Evolutionary conservation across 2,329 filamentous ascomycete genomes (phyloP).

Genomic region (Botryotinia globosa): DNA sequence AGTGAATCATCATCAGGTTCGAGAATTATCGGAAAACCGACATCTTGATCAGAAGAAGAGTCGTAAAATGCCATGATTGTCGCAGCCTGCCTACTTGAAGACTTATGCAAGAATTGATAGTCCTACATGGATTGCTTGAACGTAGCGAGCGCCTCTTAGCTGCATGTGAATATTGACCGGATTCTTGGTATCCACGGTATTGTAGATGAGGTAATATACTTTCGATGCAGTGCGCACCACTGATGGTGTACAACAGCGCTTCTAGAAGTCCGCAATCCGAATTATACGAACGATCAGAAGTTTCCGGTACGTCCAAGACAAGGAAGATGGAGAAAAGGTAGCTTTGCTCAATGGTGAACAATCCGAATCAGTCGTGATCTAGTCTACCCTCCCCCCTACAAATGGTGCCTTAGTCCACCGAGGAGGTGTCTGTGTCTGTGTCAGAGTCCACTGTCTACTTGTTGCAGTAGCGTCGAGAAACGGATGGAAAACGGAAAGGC

Average conservation of each 20-base stretch:
- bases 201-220: conserved; percentile 12
- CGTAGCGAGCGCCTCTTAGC: conserved; percentile 2
- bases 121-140: conserved; percentile 18
- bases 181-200: conserved; percentile 10
- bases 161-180: conserved; percentile 19
- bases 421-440: background rate
- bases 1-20: conserved; percentile 25
- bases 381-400: conserved; percentile 10
- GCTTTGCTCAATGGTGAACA: background rate
- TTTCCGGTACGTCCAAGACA: background rate
- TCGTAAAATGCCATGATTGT: conserved; percentile 27
- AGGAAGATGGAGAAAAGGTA: background rate
- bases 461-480: conserved; percentile 17
- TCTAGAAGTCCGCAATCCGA: background rate
- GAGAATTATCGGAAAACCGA: conserved; percentile 28
- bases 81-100: conserved; percentile 4
- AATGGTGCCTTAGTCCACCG: background rate
- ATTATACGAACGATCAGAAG: background rate
- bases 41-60: conserved; percentile 24
- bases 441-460: background rate
- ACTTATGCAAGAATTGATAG: conserved; percentile 21
- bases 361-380: background rate
- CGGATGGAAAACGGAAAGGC: background rate
- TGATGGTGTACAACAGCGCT: conserved; percentile 6
- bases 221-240: conserved; percentile 11